phyloP scores from a whole-genome alignment of 192 early-diverging fungal species.

The Dispira simplex region DNA sequence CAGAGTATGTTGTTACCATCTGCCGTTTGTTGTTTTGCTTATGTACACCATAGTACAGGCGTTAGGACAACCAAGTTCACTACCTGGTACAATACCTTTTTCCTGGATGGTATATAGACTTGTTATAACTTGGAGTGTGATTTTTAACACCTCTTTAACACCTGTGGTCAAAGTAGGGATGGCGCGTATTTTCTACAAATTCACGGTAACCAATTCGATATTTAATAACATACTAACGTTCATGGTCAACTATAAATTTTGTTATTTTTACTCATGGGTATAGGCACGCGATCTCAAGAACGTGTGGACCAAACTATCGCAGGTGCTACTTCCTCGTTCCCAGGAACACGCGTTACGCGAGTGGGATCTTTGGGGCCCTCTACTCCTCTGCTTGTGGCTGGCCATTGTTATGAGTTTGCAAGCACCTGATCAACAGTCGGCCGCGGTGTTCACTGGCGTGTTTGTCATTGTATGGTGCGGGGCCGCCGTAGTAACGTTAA shows the following conservation, averaged over 20 bases:
- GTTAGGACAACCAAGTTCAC: too few relatives aligned
- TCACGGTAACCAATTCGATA: slow-evolving; percentile 59
- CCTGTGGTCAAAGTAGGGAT: too few relatives aligned
- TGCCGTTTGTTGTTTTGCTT: too few relatives aligned
- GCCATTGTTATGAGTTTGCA: slow-evolving; percentile 70
- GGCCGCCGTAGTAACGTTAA: slow-evolving; percentile 87
- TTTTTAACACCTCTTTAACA: not conserved
- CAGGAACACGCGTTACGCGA: slow-evolving; percentile 23
- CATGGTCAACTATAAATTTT: slow-evolving; percentile 28
- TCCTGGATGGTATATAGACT: not conserved
- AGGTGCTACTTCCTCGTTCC: slow-evolving; percentile 25
- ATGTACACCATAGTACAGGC: too few relatives aligned
- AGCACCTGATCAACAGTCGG: slow-evolving; percentile 61
- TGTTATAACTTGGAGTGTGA: not conserved
- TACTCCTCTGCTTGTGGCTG: slow-evolving; percentile 81
- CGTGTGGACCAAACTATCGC: slow-evolving; percentile 19
- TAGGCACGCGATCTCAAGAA: slow-evolving; percentile 21
- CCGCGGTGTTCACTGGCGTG: slow-evolving; percentile 76
- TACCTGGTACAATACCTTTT: too few relatives aligned
- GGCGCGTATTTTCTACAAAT: not conserved
- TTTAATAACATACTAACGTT: slow-evolving; percentile 36
- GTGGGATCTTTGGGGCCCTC: slow-evolving; percentile 95
- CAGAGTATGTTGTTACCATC: too few relatives aligned
- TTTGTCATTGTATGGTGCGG: slow-evolving; percentile 94
- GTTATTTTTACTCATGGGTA: not conserved